Evolutionary conservation across 371 early-diverging fungal species (phyloP), one percentile per base, ranked within the genome.

Genomic region (Zychaea mexicana): DNA sequence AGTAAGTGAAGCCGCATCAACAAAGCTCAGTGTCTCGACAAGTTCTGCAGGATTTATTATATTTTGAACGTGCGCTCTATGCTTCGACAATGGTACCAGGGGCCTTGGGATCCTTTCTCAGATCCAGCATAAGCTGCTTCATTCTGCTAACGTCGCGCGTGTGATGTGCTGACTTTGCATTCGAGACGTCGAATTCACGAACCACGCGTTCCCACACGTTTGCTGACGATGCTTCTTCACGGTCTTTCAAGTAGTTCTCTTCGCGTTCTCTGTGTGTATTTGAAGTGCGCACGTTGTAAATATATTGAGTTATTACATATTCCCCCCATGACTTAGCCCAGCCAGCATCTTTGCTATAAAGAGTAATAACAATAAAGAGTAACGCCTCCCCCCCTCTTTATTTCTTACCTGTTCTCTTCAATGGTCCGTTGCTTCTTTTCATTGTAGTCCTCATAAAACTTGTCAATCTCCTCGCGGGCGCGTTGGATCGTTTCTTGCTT

Each of bases 401-500:
- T 15, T 24, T 30, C 33, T 61, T 81, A 85, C 86, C 90, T 82
- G 84, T 96, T 96, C 63, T 88, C 83, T 62, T 86, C 82, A 57
- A 94, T 87, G 2, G 89, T 78, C 65, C 88, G 88, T 47, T 87
- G 85, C 74, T 93, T 94, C 80, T 91, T 95, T 68, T 91, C 92
- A 66, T 96, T 96, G 71, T 96, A 97, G 46, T 96, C 96, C 61
- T 94, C 96, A 69, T 97, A 97, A 76, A 96, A 96, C 54, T 89
- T 85, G 68, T 97, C 96, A 62, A 97, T 88, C 6, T 88, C 87
- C 52, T 88, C 91, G 66, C 90, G 89, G 3, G 97, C 97, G 42
- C 84, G 73, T 7, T 82, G 75, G 15, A 94, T 76, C 0, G 82
- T 86, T 56, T 89, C 90, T 65, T 86, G 84, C 69, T 92, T 92